Conservation (phyloP, 2,329 filamentous ascomycete species). For the Cryphonectria radicalis region DNA sequence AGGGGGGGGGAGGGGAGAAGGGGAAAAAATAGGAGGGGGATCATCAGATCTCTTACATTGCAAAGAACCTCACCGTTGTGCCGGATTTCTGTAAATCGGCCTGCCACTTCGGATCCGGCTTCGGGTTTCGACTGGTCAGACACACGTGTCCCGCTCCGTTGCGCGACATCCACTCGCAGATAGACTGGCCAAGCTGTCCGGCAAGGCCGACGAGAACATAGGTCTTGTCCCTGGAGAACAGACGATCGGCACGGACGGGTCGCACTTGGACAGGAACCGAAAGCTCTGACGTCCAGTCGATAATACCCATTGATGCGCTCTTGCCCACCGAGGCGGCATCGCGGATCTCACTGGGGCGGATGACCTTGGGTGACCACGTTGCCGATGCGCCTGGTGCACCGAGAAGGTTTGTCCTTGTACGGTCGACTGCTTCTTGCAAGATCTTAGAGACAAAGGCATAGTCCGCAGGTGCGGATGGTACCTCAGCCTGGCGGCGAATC, state of each 20-base stretch:
- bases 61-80: slow-evolving; percentile 24
- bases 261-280: not conserved
- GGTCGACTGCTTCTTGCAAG: not conserved
- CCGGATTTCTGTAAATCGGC: slow-evolving; percentile 29
- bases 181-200: slow-evolving; percentile 42
- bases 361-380: not conserved
- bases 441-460: not conserved
- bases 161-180: slow-evolving; percentile 45
- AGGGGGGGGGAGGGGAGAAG: no score
- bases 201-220: slow-evolving; percentile 42
- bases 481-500: not conserved
- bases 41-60: not conserved
- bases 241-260: slow-evolving; percentile 6
- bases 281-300: not conserved
- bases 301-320: not conserved
- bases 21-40: no score
- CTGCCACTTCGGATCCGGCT: slow-evolving; percentile 38
- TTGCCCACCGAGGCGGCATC: not conserved
- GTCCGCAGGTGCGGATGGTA: not conserved
- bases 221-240: slow-evolving; percentile 36
- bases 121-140: slow-evolving; percentile 45
- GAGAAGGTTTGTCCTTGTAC: not conserved
- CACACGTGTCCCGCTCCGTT: slow-evolving; percentile 44
- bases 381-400: not conserved
- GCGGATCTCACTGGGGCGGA: not conserved